Percentiles rank a stretch among this genome's conserved stretches.
Evolutionary conservation across 108 stramenopile genomes (phyloP).

Genomic region (Parietichytrium sp.): DNA sequence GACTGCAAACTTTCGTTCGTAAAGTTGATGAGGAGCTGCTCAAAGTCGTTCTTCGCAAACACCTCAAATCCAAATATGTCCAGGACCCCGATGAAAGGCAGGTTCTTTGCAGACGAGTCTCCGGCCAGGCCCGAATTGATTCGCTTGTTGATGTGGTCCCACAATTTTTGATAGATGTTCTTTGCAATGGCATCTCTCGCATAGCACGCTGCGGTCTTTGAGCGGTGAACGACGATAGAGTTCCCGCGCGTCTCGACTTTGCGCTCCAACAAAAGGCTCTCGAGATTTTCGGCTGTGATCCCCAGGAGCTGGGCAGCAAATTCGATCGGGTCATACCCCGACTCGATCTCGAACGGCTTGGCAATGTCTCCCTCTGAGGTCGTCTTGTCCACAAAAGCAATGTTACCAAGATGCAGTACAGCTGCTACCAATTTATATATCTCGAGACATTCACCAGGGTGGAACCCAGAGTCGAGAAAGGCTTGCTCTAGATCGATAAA

Average conservation of each 20-base stretch:
- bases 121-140: conserved; percentile 38
- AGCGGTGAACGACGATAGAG: conserved; percentile 44
- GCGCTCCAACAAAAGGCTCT: conserved; percentile 48
- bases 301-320: conserved; percentile 24
- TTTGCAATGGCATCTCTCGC: conserved; percentile 60
- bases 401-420: conserved; percentile 61
- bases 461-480: conserved; percentile 22
- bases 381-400: conserved; percentile 40
- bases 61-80: conserved; percentile 97
- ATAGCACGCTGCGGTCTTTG: conserved; percentile 53
- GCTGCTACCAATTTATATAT: conserved; percentile 50
- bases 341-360: neutral
- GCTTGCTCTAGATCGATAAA: conserved; percentile 41
- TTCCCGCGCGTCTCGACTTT: conserved; percentile 43
- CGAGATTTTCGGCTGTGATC: conserved; percentile 45
- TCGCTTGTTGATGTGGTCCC: conserved; percentile 37
- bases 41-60: conserved; percentile 78
- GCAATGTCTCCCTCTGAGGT: conserved; percentile 43
- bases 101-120: neutral
- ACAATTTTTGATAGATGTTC: conserved; percentile 40
- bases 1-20: conserved; percentile 65
- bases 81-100: conserved; percentile 81
- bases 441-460: neutral
- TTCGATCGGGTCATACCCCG: neutral
- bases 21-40: conserved; percentile 74